phyloP scores from a whole-genome alignment of 2,329 filamentous ascomycete genomes.

The Hypoxylon sp. region DNA sequence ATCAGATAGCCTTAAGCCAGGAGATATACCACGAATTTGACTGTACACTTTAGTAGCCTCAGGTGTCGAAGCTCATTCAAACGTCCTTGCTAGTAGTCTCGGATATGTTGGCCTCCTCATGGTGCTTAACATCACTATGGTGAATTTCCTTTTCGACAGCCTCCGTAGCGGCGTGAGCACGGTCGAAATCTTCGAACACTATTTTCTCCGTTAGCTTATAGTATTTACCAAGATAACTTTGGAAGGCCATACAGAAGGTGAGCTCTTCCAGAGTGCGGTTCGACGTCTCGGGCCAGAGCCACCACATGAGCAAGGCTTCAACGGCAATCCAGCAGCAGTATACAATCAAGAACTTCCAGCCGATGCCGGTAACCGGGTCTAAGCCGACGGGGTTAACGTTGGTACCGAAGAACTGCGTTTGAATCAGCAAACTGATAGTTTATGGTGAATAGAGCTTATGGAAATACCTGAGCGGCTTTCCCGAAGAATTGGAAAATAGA shows the following conservation, averaged over 20 bases:
- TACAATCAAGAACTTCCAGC: conserved; percentile 51
- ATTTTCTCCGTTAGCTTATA: conserved; percentile 31
- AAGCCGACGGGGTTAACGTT: conserved; percentile 55
- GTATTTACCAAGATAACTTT: neutral
- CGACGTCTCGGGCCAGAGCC: conserved; percentile 84
- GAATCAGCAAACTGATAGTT: conserved; percentile 7
- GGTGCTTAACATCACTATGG: conserved; percentile 41
- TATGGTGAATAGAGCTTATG: neutral
- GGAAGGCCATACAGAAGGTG: conserved; percentile 48
- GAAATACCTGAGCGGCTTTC: conserved; percentile 50
- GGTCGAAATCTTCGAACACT: conserved; percentile 53
- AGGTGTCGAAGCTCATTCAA: conserved; percentile 18
- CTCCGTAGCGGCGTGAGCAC: conserved; percentile 45
- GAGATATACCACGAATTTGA: neutral
- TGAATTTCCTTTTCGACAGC: conserved; percentile 53
- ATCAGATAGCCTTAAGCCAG: neutral
- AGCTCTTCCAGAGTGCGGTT: conserved; percentile 80
- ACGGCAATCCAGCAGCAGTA: conserved; percentile 53
- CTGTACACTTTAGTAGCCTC: neutral
- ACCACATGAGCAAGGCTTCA: conserved; percentile 71
- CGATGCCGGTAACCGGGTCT: conserved; percentile 51
- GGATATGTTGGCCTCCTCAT: conserved; percentile 42
- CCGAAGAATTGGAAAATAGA: conserved; percentile 56
- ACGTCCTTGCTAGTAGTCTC: conserved; percentile 46
- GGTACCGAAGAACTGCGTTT: conserved; percentile 60